Base-by-base conservation (phyloP, 768 basidiomycete genomes). In the Termitomyces sp. region DNA sequence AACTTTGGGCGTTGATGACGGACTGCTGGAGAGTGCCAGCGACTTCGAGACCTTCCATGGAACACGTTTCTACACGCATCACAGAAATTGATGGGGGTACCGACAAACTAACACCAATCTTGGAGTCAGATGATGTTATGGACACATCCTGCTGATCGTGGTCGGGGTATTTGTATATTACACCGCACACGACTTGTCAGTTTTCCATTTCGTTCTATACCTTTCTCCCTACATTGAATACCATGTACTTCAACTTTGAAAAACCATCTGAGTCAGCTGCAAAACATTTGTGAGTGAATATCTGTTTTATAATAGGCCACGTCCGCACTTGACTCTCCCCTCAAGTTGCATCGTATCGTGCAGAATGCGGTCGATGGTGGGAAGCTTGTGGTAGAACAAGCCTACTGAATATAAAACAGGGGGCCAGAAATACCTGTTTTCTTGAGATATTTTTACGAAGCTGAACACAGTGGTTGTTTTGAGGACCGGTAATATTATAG, bases 21-120 rank as follows among this genome's bases (percentile, higher is more conserved):
- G 65, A 64, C 32, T 84, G 85, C 65, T 87, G 86, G 85, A 70
- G 68, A 43, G 66, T 68, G 42, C 64, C 75, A 40, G 69, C 77
- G 34, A 60, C 62, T 25, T 70, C 69, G 32, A 76, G 85, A 3
- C 81, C 81, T 31, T 61, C 65, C 7, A 81, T 83, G 73, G 64
- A 51, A 43, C 70, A 77, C 36, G 71, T 83, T n/a, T 70, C 74
- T 17, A 54, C 59, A 11, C 51, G 63, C 34, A 65, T 77, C 45
- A 51, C 61, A 47, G 62, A 63, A 49, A 64, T 74, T 46, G 67
- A 67, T 55, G 51, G 29, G 10, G 46, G 54, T 40, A 54, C 45
- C 11, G 56, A 46, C 46, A 50, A 60, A 34, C 40, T 52, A 17
- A 17, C 55, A 34, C 46, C 60, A n/a, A 57, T 61, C 32, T 14